These are phyloP conservation scores for Antarctomyces pellizariae DNA, from an alignment of 495 filamentous ascomycete genomes.

Conservation along the genomic window DNA sequence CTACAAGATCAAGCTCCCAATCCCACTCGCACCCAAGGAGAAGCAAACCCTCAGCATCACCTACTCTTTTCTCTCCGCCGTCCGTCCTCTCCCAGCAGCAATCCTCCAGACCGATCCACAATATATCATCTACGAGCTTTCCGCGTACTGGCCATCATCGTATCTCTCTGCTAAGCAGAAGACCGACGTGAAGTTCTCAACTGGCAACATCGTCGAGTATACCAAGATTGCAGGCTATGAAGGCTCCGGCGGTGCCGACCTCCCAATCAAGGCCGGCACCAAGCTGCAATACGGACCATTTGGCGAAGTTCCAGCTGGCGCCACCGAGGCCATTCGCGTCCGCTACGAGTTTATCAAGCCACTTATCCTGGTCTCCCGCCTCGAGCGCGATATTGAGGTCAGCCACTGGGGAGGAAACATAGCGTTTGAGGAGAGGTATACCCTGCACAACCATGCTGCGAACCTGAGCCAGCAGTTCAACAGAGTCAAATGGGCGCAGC, in stretches of 20 bases:
- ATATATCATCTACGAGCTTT: conserved; percentile 65
- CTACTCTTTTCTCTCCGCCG: conserved; percentile 50
- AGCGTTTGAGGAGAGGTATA: conserved; percentile 84
- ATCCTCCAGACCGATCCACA: conserved; percentile 69
- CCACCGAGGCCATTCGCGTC: conserved; percentile 42
- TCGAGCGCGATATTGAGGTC: conserved; percentile 83
- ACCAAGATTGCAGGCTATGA: conserved; percentile 45
- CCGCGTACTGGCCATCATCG: conserved; percentile 54
- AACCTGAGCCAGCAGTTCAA: conserved; percentile 66
- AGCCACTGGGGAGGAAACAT: conserved; percentile 96
- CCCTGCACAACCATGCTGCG: conserved; percentile 66
- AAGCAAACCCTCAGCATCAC: conserved; percentile 74
- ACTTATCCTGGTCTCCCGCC: conserved; percentile 42
- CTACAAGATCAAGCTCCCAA: conserved; percentile 56
- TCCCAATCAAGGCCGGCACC: conserved; percentile 62
- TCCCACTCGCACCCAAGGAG: conserved; percentile 44
- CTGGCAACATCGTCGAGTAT: conserved; percentile 57
- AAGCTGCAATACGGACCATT: conserved; percentile 90
- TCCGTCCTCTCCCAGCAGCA: conserved; percentile 53
- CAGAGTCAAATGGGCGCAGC: conserved; percentile 59
- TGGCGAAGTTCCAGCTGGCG: conserved; percentile 48
- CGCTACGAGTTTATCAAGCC: conserved; percentile 95
- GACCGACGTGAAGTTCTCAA: conserved; percentile 83
- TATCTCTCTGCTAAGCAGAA: conserved; percentile 82
- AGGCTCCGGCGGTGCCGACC: conserved; percentile 34